Percentiles rank a stretch among this genome's conserved stretches.
These are phyloP conservation scores for Fusarium hainanense DNA, from an alignment of 2,329 filamentous ascomycete species.

Conservation along the genomic window DNA sequence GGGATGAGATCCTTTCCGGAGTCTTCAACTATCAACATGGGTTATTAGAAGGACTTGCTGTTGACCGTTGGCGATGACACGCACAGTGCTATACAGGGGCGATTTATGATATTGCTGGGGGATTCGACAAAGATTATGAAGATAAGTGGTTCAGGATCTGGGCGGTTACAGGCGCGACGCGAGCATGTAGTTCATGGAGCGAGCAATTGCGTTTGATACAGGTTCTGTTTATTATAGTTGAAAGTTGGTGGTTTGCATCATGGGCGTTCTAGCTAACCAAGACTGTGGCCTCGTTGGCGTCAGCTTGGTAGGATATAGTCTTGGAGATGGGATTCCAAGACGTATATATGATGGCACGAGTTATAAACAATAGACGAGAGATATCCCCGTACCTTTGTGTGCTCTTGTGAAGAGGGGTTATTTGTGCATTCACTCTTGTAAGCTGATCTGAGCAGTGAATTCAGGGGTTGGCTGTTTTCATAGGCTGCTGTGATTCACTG, in stretches of 20 bases:
- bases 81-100: background rate
- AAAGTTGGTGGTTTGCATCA: constrained; percentile 23
- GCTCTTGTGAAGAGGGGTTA: background rate
- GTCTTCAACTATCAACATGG: constrained; percentile 22
- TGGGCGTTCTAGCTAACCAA: constrained; percentile 24
- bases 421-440: background rate
- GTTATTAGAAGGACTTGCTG: constrained; percentile 13
- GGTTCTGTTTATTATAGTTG: constrained; percentile 23
- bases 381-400: background rate
- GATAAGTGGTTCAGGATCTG: constrained; percentile 28
- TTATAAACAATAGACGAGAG: constrained; percentile 36
- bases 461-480: background rate
- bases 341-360: constrained; percentile 39
- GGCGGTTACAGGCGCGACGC: constrained; percentile 13
- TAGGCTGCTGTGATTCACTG: background rate
- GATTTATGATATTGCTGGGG: constrained; percentile 31
- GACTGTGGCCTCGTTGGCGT: constrained; percentile 6
- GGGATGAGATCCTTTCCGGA: constrained; percentile 9
- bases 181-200: constrained; percentile 24
- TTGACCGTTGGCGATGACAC: constrained; percentile 3
- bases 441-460: background rate
- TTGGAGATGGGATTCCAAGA: constrained; percentile 32
- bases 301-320: constrained; percentile 17
- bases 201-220: constrained; percentile 23
- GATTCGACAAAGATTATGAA: constrained; percentile 21